Conservation (phyloP, 164 flowering plant genomes). For the Vitis rupestris region DNA sequence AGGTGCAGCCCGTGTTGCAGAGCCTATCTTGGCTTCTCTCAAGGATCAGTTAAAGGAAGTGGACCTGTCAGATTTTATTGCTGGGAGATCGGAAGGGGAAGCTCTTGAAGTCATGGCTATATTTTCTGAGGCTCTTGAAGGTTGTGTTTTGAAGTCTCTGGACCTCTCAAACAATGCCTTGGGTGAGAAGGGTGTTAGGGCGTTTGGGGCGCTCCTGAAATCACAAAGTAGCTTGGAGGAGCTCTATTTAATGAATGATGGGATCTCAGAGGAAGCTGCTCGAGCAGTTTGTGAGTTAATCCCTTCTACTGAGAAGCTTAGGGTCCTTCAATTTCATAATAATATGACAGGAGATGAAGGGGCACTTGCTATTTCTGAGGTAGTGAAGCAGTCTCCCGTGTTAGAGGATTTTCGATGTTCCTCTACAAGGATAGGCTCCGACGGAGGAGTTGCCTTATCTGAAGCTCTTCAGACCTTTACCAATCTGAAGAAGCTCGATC, state of each 20-base stretch:
- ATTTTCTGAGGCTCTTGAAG: constrained; percentile 71
- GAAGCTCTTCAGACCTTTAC: constrained; percentile 57
- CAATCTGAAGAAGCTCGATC: constrained; percentile 70
- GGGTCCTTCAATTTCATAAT: constrained; percentile 79
- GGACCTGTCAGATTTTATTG: constrained; percentile 86
- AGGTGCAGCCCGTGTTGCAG: constrained; percentile 78
- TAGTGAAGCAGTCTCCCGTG: constrained; percentile 60
- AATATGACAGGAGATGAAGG: constrained; percentile 98
- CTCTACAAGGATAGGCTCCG: constrained; percentile 79
- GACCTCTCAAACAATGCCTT: constrained; percentile 86
- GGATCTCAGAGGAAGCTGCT: constrained; percentile 96
- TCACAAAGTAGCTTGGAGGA: constrained; percentile 81
- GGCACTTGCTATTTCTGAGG: constrained; percentile 71
- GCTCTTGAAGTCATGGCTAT: constrained; percentile 87
- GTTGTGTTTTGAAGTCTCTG: constrained; percentile 57
- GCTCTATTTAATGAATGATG: constrained; percentile 87
- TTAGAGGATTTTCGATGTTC: constrained; percentile 94
- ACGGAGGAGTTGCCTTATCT: constrained; percentile 74
- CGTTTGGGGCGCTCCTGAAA: constrained; percentile 72
- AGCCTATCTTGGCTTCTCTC: constrained; percentile 62
- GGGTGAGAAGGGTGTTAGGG: constrained; percentile 96
- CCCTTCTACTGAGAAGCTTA: constrained; percentile 80
- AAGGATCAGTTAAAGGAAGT: constrained; percentile 77
- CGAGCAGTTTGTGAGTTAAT: constrained; percentile 74
- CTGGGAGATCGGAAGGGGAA: constrained; percentile 83